Evolutionary conservation across 148 eudicot species (phyloP).

Genomic region (Nyssa sinensis): DNA sequence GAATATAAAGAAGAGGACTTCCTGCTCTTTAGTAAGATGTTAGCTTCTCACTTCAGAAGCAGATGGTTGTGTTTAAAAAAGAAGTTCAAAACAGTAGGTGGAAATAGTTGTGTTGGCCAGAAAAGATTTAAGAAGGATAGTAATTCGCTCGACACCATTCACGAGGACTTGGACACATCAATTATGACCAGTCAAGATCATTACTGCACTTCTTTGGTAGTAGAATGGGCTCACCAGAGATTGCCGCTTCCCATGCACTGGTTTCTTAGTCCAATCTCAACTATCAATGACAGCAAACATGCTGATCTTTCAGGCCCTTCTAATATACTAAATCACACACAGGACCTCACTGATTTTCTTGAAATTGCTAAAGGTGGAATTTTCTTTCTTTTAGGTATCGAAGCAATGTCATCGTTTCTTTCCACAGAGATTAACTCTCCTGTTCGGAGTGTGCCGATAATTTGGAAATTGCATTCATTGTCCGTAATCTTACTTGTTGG

Average conservation of each 20-base stretch:
- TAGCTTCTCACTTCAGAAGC: constrained; percentile 64
- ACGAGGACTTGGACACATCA: constrained; percentile 52
- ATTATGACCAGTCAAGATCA: constrained; percentile 17
- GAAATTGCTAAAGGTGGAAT: constrained; percentile 79
- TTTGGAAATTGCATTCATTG: constrained; percentile 89
- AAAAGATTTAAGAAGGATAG: constrained; percentile 25
- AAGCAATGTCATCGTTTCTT: constrained; percentile 56
- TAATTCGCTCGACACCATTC: constrained; percentile 60
- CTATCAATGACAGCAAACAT: constrained; percentile 28
- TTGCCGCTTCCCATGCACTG: constrained; percentile 86
- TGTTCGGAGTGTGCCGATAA: constrained; percentile 48
- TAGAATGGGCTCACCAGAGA: constrained; percentile 90
- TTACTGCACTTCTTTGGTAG: constrained; percentile 34
- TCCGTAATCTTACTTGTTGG: constrained; percentile 63
- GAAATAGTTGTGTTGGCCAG: constrained; percentile 12
- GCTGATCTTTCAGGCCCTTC: constrained; percentile 25
- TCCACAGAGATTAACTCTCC: constrained; percentile 37
- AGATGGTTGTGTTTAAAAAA: constrained; percentile 73
- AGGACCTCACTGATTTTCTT: constrained; percentile 27
- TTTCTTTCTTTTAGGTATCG: constrained; percentile 78
- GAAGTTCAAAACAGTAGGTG: constrained; percentile 35
- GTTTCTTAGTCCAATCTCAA: constrained; percentile 77
- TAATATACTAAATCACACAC: constrained; percentile 4
- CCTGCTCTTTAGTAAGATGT: constrained; percentile 36
- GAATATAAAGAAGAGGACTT: constrained; percentile 60